These are phyloP conservation scores for Aspergillus sp. DNA, from an alignment of 2,329 filamentous ascomycete species.

Conservation along the genomic window DNA sequence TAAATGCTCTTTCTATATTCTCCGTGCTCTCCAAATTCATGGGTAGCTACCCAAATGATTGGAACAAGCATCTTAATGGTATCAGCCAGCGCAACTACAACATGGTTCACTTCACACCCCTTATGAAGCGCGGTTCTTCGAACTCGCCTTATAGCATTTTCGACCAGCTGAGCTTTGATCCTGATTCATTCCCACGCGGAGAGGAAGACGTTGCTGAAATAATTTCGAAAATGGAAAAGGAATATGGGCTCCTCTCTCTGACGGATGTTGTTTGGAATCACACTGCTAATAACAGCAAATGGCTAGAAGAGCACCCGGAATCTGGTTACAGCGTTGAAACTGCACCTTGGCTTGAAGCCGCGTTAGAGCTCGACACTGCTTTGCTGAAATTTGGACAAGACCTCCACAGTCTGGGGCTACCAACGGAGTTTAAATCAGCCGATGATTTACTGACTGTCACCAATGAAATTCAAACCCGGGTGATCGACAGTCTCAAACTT, in stretches of 20 bases:
- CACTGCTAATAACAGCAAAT: constrained; percentile 90
- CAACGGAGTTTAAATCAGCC: constrained; percentile 64
- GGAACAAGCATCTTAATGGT: constrained; percentile 81
- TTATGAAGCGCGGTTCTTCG: constrained; percentile 81
- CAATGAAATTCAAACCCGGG: constrained; percentile 75
- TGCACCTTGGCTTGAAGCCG: constrained; percentile 65
- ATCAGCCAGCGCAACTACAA: constrained; percentile 94
- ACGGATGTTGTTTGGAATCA: constrained; percentile 98
- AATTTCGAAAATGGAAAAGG: constrained; percentile 74
- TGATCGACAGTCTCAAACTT: constrained; percentile 70
- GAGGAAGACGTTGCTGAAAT: constrained; percentile 75
- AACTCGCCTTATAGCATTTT: constrained; percentile 98
- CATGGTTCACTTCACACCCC: constrained; percentile 96
- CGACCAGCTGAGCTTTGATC: constrained; percentile 85
- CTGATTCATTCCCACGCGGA: constrained; percentile 73
- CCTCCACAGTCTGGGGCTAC: constrained; percentile 65
- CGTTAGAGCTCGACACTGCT: constrained; percentile 71
- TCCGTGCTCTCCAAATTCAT: constrained; percentile 97
- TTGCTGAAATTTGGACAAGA: constrained; percentile 62
- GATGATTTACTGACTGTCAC: constrained; percentile 78
- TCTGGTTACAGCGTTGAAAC: constrained; percentile 92
- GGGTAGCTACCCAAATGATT: constrained; percentile 84
- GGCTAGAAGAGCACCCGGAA: constrained; percentile 91
- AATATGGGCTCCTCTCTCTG: constrained; percentile 79
- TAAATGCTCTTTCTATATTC: constrained; percentile 85